Evolutionary conservation across 495 filamentous ascomycete species (phyloP), one percentile per base, ranked within the genome.

Genomic region (Rostrohypoxylon terebratum): DNA sequence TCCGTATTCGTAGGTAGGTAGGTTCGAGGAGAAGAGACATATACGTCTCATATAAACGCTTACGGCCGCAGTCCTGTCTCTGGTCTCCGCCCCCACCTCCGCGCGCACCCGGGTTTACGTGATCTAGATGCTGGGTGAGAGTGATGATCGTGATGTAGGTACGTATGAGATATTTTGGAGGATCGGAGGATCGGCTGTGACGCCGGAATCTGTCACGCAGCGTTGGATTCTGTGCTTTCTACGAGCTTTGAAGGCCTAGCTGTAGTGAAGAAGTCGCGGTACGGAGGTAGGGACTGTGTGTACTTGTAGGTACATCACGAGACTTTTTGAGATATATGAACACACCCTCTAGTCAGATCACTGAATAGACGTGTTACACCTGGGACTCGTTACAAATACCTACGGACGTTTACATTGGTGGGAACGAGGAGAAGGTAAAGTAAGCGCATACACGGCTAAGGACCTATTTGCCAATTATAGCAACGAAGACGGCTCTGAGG

Each of bases 1-100:
- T 28, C 28, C 28, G 28, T 28, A 28, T 28, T 1, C 25, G 28
- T 28, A 28, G 28, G 28, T 18, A 48, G 18, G 21, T 51, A 13
- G 20, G 47, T 23, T 31, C 10, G 14, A 45, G 42, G 34, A 54
- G 16, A 31, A 48, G 45, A 54, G 16, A 63, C 36, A 63, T 28
- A 28, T 28, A 3, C 2, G 28, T 31, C 20, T 53, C 36, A 63
- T 31, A 54, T 58, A 57, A 59, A 40, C 9, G 20, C 59, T 58
- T 69, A 69, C 59, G 59, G 59, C 66, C 66, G 66, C 66, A 57
- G 9, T 4, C 34, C 11, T 23, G 38, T 14, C 23, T 28, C 11
- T n/a, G n/a, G n/a, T n/a, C n/a, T n/a, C n/a, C n/a, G n/a, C n/a
- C n/a, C n/a, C n/a, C n/a, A n/a, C n/a, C n/a, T n/a, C n/a, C n/a